Percentiles rank a stretch among this genome's conserved stretches.
Conservation (phyloP, 1,284 basidiomycete species). For the Phaffia rhodozyma region DNA sequence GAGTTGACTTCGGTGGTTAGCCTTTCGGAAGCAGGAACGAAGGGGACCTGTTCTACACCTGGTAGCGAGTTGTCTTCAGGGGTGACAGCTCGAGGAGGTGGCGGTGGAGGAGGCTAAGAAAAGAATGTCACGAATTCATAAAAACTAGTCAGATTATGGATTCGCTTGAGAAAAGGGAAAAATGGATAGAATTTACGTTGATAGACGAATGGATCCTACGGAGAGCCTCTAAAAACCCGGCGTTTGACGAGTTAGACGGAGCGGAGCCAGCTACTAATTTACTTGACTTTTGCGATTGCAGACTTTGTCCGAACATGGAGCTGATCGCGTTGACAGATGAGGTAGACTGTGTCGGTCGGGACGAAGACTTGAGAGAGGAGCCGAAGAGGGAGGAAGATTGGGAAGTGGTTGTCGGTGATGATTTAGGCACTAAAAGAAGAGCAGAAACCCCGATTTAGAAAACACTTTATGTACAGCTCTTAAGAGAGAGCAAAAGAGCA, state of each 20-base stretch:
- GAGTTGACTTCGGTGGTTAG: not conserved
- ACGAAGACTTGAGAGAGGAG: not conserved
- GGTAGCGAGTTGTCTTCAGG: slow-evolving; percentile 19
- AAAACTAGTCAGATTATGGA: not conserved
- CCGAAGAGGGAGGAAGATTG: not conserved
- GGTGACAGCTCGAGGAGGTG: not conserved
- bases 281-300: not conserved
- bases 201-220: slow-evolving; percentile 39
- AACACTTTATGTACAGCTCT: too few species aligned
- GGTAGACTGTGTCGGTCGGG: slow-evolving; percentile 1
- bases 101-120: slow-evolving; percentile 21
- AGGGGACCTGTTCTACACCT: slow-evolving; percentile 51
- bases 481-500: not conserved
- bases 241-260: not conserved
- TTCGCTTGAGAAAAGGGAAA: not conserved
- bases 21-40: slow-evolving; percentile 44
- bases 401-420: not conserved
- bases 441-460: not conserved
- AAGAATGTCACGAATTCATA: slow-evolving; percentile 1
- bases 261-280: not conserved
- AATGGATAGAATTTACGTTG: slow-evolving; percentile 41
- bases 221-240: slow-evolving; percentile 35
- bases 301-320: slow-evolving; percentile 37
- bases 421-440: not conserved
- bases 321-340: slow-evolving; percentile 33